Conservation (phyloP, 257 asterid genomes). For the Gentiana dahurica region DNA sequence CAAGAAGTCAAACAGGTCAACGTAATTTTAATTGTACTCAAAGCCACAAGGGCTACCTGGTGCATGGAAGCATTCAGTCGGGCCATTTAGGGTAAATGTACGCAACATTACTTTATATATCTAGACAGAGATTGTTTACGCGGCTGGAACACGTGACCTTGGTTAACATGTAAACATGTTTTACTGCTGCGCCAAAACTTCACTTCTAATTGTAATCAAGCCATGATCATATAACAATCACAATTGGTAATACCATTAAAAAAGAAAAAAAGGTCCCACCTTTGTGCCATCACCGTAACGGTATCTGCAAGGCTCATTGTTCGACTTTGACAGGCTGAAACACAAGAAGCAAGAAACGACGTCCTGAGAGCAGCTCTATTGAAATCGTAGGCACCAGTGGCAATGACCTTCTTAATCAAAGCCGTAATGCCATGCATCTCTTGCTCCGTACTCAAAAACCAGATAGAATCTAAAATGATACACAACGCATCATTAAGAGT, state of each 20-base stretch:
- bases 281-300: slow-evolving; percentile 94
- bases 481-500: slow-evolving; percentile 88
- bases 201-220: background rate
- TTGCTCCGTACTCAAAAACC: slow-evolving; percentile 77
- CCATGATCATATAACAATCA: background rate
- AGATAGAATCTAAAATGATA: slow-evolving; percentile 83
- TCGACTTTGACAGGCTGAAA: slow-evolving; percentile 96
- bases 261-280: slow-evolving; percentile 23
- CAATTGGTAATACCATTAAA: background rate
- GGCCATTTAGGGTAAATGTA: no score
- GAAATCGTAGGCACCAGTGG: slow-evolving; percentile 85
- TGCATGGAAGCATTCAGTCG: no score
- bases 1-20: no score
- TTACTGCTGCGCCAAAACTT: no score
- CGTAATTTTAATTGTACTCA: no score
- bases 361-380: slow-evolving; percentile 96
- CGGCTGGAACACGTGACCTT: no score
- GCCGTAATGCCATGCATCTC: slow-evolving; percentile 73
- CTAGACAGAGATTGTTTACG: no score
- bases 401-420: slow-evolving; percentile 66
- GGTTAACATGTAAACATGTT: no score
- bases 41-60: no score
- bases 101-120: no score
- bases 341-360: slow-evolving; percentile 95
- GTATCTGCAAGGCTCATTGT: slow-evolving; percentile 95